These are phyloP conservation scores for Aphanomyces cochlioides DNA, from an alignment of 352 stramenopile genomes.

Conservation along the genomic window DNA sequence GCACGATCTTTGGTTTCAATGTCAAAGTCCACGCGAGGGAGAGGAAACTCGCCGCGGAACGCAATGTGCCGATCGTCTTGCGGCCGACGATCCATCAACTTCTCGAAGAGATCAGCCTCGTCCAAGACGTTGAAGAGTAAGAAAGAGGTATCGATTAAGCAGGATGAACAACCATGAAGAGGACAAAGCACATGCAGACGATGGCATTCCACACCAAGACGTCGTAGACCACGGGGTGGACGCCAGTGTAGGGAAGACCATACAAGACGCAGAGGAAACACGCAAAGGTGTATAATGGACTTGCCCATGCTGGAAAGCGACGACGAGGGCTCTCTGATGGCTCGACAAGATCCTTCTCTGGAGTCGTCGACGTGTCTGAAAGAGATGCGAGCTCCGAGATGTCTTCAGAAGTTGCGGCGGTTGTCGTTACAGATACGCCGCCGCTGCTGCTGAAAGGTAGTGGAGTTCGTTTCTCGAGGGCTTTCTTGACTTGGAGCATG, in stretches of 20 bases:
- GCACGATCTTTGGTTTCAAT: slow-evolving; percentile 82
- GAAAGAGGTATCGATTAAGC: no score
- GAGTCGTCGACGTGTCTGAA: no score
- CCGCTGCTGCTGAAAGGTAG: background rate
- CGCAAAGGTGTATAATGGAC: background rate
- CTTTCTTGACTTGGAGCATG: background rate
- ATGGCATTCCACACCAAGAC: slow-evolving; percentile 1
- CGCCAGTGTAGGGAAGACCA: background rate
- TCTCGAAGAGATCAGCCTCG: slow-evolving; percentile 58
- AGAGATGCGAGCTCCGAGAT: no score
- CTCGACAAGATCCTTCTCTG: no score
- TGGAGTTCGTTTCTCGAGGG: background rate
- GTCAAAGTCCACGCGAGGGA: slow-evolving; percentile 64
- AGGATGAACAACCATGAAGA: background rate
- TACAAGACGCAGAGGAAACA: background rate
- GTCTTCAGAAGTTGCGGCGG: no score
- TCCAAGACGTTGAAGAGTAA: background rate
- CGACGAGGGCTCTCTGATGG: no score
- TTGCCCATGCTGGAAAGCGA: no score
- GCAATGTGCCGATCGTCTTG: slow-evolving; percentile 64
- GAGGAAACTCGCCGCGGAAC: slow-evolving; percentile 47
- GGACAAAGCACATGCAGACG: background rate
- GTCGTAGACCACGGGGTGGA: background rate
- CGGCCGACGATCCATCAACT: slow-evolving; percentile 68
- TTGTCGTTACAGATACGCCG: background rate